phyloP scores from a whole-genome alignment of 2,329 filamentous ascomycete species.

The Volutella citrinella region DNA sequence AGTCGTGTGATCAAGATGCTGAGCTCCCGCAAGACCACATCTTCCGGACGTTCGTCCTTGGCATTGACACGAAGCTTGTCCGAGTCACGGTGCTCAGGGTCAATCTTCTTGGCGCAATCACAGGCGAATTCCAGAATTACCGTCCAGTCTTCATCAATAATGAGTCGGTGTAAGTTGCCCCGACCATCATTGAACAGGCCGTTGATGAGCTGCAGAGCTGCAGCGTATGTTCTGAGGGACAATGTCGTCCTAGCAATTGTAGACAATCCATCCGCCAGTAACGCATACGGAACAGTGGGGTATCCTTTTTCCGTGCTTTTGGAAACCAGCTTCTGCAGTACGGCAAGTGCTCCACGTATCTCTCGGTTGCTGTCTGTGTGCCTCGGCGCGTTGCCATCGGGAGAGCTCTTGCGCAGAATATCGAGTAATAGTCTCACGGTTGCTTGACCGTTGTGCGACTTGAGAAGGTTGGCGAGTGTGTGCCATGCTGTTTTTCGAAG shows the following conservation, averaged over 20 bases:
- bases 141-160: slow-evolving; percentile 66
- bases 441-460: slow-evolving; percentile 69
- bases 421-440: slow-evolving; percentile 65
- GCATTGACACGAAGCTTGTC: slow-evolving; percentile 17
- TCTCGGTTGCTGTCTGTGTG: slow-evolving; percentile 46
- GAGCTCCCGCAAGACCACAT: slow-evolving; percentile 42
- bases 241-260: slow-evolving; percentile 45
- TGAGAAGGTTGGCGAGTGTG: slow-evolving; percentile 67
- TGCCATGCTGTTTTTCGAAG: slow-evolving; percentile 67
- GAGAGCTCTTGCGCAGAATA: slow-evolving; percentile 50
- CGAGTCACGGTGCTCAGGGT: slow-evolving; percentile 24
- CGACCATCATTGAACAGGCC: slow-evolving; percentile 52
- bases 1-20: slow-evolving; percentile 44
- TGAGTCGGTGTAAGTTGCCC: slow-evolving; percentile 50
- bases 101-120: slow-evolving; percentile 44
- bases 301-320: slow-evolving; percentile 59
- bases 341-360: slow-evolving; percentile 60
- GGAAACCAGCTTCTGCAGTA: slow-evolving; percentile 60
- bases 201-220: slow-evolving; percentile 52
- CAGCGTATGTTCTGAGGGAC: slow-evolving; percentile 43
- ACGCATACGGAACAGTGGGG: slow-evolving; percentile 55
- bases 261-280: slow-evolving; percentile 56
- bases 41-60: slow-evolving; percentile 32
- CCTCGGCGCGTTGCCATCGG: slow-evolving; percentile 45
- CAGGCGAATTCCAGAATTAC: slow-evolving; percentile 57